Percentiles rank a stretch among this genome's conserved stretches.
These are phyloP conservation scores for Candida odintsovae DNA, from an alignment of 805 yeast genomes.

Conservation along the genomic window DNA sequence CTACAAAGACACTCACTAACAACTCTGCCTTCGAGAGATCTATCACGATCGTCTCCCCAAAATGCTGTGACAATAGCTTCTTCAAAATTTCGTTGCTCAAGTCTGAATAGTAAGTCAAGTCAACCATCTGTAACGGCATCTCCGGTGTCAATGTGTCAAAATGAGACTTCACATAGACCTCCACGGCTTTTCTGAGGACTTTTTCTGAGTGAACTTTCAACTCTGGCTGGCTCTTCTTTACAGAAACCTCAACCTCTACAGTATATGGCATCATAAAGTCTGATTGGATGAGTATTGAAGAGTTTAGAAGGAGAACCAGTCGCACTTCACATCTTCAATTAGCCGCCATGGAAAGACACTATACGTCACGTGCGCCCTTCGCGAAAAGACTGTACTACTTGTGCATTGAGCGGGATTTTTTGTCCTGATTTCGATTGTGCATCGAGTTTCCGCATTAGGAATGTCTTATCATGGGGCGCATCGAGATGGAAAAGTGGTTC, in stretches of 20 bases:
- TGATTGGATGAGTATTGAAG: background rate
- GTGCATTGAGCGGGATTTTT: background rate
- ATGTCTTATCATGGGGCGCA: slow-evolving; percentile 6
- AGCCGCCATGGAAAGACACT: background rate
- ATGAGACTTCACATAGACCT: background rate
- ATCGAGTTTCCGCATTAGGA: slow-evolving; percentile 14
- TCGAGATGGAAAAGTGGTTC: background rate
- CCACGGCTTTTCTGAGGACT: background rate
- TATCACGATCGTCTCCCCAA: background rate
- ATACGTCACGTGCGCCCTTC: background rate
- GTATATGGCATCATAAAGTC: background rate
- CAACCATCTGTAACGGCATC: slow-evolving; percentile 1
- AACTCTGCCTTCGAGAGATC: slow-evolving; percentile 13
- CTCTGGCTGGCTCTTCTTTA: background rate
- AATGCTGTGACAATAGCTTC: slow-evolving; percentile 2
- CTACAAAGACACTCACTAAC: slow-evolving; percentile 7
- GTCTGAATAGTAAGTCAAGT: slow-evolving; percentile 1
- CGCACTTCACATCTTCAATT: background rate
- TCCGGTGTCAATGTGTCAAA: background rate
- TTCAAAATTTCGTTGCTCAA: slow-evolving; percentile 2
- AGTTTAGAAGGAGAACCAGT: background rate
- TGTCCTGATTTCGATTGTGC: slow-evolving; percentile 3
- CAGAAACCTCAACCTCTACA: background rate
- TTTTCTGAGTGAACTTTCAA: background rate
- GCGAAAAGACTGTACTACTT: background rate